Evolutionary conservation across 345 rosid species (phyloP), one percentile per base, ranked within the genome.

Genomic region (Microcos paniculata): DNA sequence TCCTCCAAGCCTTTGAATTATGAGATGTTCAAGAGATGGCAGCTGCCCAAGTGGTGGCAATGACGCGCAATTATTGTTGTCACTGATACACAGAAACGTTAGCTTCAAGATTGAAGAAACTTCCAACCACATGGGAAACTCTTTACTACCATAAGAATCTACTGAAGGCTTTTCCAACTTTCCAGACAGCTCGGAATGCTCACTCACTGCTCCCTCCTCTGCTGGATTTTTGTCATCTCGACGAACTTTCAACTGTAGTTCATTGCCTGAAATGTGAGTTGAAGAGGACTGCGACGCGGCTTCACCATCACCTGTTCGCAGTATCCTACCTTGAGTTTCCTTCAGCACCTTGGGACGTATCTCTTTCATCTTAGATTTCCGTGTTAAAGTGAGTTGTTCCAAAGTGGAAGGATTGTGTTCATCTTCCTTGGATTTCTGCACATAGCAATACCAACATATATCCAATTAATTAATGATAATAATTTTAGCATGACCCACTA

Each of bases 41-140:
- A 81, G 77, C 63, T 77, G 75, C 64, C 83, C 83, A 33, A 81
- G 72, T n/a, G 80, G 55, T 49, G 55, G 55, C 55, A 49, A 49
- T 1, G 21, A 49, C 55, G 55, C 16, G 55, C 7, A 49, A 49
- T 49, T 49, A 4, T 49, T 49, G 55, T 16, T 16, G 55, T 49
- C 55, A 49, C 55, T 49, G 8, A 49, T 1, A 49, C 8, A 49
- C 4, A 49, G 55, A 16, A 16, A 4, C 5, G 21, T 49, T 49
- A 49, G 16, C 0, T 16, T 4, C 21, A 8, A 49, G 8, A 49
- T 6, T 18, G 21, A 0, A 49, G 55, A 49, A 49, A 1, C 19
- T 49, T 16, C 55, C n/a, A 18, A 49, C 55, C 6, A 16, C n/a
- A 13, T 15, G 4, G n/a, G 52, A 4, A 48, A 35, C 5, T 16